These are phyloP conservation scores for Pseudogymnoascus sp. DNA, from an alignment of 2,329 filamentous ascomycete species.

Conservation along the genomic window DNA sequence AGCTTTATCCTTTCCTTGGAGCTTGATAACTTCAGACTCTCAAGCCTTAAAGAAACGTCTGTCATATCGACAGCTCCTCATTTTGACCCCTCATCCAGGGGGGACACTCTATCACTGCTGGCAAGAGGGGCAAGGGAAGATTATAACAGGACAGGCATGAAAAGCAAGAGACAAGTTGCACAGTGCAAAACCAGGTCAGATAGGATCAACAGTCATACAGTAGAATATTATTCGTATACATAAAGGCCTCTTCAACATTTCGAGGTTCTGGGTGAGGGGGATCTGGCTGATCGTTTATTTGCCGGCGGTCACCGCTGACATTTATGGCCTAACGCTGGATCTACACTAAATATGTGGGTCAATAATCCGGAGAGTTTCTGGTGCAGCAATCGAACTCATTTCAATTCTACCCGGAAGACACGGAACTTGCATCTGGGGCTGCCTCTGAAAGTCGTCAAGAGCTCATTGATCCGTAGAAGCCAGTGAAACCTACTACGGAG, in stretches of 20 bases:
- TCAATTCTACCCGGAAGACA: not conserved
- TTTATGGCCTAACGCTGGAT: not conserved
- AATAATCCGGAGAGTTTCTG: conserved; percentile 9
- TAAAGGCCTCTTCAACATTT: not conserved
- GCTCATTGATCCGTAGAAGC: not conserved
- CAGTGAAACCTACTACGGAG: not conserved
- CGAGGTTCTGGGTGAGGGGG: not conserved
- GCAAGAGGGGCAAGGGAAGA: not conserved
- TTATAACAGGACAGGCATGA: not conserved
- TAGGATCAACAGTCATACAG: not conserved
- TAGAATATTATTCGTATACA: not conserved
- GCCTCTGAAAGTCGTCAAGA: not conserved
- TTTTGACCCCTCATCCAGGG: not conserved
- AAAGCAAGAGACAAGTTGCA: not conserved
- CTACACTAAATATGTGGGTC: not conserved
- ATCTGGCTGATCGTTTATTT: not conserved
- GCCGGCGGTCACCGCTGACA: not conserved
- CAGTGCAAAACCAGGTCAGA: not conserved
- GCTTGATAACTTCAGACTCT: not conserved
- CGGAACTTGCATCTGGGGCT: not conserved
- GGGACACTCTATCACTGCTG: not conserved
- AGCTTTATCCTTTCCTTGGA: not conserved
- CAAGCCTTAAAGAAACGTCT: not conserved
- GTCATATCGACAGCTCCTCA: conserved; percentile 1
- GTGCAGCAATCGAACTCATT: not conserved